These are phyloP conservation scores for Stramenopiles sp. DNA, from an alignment of 352 stramenopile genomes.

Conservation along the genomic window DNA sequence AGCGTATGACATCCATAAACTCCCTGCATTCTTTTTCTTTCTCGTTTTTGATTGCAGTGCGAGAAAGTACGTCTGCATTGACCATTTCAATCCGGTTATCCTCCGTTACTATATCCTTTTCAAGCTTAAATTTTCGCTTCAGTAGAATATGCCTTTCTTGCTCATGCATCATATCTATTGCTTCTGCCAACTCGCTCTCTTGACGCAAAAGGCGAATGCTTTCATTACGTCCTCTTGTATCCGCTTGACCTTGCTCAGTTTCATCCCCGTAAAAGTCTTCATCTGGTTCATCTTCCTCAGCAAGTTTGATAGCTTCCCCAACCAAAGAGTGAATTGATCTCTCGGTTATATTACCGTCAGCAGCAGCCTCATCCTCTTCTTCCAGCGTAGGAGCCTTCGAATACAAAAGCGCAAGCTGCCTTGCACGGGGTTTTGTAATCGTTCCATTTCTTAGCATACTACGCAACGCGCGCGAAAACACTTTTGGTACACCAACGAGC, in stretches of 20 bases:
- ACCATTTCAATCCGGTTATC: not conserved
- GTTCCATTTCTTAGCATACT: not conserved
- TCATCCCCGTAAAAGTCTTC: not conserved
- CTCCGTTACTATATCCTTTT: not conserved
- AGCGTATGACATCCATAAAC: not conserved
- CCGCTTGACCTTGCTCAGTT: not conserved
- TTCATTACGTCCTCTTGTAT: not conserved
- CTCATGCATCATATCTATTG: not conserved
- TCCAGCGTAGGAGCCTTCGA: not conserved
- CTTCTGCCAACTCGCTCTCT: not conserved
- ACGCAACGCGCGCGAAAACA: not conserved
- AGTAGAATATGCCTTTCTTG: not conserved
- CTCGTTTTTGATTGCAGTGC: not conserved
- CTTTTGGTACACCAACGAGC: not conserved
- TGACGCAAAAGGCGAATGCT: not conserved
- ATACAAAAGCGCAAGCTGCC: not conserved
- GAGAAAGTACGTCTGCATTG: not conserved
- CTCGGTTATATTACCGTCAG: not conserved
- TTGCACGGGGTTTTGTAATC: not conserved
- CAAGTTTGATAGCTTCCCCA: not conserved
- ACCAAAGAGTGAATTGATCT: not conserved
- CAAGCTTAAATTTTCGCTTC: not conserved
- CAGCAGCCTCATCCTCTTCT: not conserved
- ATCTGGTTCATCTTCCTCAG: not conserved
- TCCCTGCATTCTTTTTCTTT: not conserved